Conservation (phyloP, 2,329 filamentous ascomycete species). For the Penicillium capsulatum region DNA sequence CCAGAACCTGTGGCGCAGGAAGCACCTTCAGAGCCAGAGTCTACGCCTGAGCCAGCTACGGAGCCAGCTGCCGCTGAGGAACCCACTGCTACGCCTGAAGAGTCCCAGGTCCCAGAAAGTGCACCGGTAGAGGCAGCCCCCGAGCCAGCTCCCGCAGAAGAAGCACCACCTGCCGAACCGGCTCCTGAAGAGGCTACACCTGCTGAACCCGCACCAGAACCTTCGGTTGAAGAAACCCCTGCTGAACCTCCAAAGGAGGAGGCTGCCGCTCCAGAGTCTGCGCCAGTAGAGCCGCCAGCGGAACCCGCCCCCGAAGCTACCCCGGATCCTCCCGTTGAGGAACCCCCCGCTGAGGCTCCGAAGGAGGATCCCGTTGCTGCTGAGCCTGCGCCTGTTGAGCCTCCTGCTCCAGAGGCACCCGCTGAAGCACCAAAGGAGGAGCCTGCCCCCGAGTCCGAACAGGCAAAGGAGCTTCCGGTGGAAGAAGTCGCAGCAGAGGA, state of each 20-base stretch:
- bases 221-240: neutral
- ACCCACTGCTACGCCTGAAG: neutral
- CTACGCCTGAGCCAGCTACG: too few species aligned
- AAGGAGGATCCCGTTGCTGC: constrained; percentile 1
- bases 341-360: constrained; percentile 8
- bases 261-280: neutral
- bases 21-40: neutral
- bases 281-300: neutral
- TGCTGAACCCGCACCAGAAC: neutral
- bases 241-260: neutral
- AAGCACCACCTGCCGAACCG: neutral
- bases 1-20: neutral
- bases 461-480: constrained; percentile 5
- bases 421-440: constrained; percentile 1
- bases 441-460: neutral
- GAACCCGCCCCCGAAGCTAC: neutral
- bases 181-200: neutral
- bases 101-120: neutral
- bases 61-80: neutral
- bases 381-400: constrained; percentile 12
- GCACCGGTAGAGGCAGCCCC: neutral
- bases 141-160: neutral
- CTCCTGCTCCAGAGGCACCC: constrained; percentile 4
- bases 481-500: constrained; percentile 2
- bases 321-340: neutral